Conservation (phyloP, 23 red algal species). For the Gracilaria gracilis region DNA sequence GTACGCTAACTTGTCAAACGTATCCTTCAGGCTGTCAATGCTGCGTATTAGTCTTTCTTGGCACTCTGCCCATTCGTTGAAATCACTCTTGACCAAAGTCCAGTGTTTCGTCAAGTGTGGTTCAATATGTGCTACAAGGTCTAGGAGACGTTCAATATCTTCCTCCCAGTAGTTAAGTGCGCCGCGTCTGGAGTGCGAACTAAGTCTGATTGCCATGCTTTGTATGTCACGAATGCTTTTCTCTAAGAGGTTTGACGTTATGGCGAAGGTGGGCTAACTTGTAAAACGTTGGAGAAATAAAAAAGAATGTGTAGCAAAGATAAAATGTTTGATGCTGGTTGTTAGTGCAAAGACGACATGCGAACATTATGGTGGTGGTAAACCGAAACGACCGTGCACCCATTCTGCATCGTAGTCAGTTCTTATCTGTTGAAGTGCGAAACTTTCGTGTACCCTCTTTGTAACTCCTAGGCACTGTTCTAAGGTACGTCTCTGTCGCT, state of each 20-base stretch:
- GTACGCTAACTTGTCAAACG: conserved; percentile 23
- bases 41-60: background rate
- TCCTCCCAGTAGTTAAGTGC: conserved; percentile 8
- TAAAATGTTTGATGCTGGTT: background rate
- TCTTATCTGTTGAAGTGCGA: background rate
- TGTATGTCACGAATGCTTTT: too few species aligned
- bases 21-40: conserved; percentile 1
- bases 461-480: background rate
- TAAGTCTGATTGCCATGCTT: background rate
- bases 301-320: background rate
- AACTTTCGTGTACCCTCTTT: too few species aligned
- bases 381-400: background rate
- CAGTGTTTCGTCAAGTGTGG: conserved; percentile 1
- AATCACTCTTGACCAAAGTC: background rate
- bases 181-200: background rate
- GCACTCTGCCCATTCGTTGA: conserved; percentile 6
- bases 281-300: background rate
- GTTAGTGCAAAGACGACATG: background rate
- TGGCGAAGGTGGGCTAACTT: too few species aligned
- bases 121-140: background rate
- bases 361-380: background rate
- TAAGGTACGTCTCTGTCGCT: background rate
- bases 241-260: too few species aligned
- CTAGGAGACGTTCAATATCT: conserved; percentile 7
- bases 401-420: background rate